Conservation (phyloP, 805 yeast genomes). For the Barnettozyma siamensis region DNA sequence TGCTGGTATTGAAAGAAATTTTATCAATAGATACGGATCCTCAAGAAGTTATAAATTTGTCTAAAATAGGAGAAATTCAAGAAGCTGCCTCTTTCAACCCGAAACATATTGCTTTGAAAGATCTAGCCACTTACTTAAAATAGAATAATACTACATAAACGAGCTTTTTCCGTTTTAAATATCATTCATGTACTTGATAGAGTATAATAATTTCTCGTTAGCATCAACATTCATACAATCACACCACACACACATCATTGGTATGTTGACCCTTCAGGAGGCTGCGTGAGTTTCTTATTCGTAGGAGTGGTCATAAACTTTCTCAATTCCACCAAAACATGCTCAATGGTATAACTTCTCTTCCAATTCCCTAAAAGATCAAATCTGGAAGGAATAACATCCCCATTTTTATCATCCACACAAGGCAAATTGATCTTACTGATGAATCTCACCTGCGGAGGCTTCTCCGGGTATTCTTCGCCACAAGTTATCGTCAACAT, state of each 20-base stretch:
- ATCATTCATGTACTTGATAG: too few relatives aligned
- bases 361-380: conserved; percentile 78
- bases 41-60: conserved; percentile 6
- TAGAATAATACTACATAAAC: background rate
- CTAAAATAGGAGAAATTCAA: conserved; percentile 1
- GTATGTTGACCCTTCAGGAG: conserved; percentile 80
- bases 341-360: conserved; percentile 87
- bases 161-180: background rate
- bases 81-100: conserved; percentile 1
- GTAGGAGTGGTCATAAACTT: conserved; percentile 81
- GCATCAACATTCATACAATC: background rate
- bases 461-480: conserved; percentile 76
- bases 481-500: conserved; percentile 79
- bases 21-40: conserved; percentile 7
- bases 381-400: conserved; percentile 47
- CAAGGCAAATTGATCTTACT: conserved; percentile 89
- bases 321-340: conserved; percentile 81
- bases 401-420: conserved; percentile 63
- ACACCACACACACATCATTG: background rate
- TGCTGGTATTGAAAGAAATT: conserved; percentile 15
- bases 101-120: conserved; percentile 3
- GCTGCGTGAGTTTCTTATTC: conserved; percentile 85
- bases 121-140: conserved; percentile 1
- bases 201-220: too few relatives aligned
- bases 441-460: conserved; percentile 77